phyloP scores from a whole-genome alignment of 331 rosid genomes.

The Quercus phellos region DNA sequence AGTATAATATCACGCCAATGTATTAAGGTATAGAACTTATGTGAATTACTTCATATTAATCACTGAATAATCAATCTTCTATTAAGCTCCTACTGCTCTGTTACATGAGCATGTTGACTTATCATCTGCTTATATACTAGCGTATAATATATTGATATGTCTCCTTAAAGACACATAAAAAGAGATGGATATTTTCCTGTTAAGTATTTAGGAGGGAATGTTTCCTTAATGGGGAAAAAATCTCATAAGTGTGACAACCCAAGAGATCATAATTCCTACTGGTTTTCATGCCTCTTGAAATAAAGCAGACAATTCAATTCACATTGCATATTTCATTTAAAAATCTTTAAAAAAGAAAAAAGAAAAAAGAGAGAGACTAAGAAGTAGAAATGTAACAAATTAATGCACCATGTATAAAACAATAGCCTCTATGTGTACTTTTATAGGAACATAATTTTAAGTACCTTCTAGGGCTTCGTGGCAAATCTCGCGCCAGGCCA shows the following conservation, averaged over 20 bases:
- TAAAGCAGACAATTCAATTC: not conserved
- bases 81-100: too few relatives aligned
- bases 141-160: too few relatives aligned
- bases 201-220: too few relatives aligned
- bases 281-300: not conserved
- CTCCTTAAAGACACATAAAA: too few relatives aligned
- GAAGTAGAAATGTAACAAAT: not conserved
- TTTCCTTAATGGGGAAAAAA: not conserved
- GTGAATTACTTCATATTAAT: too few relatives aligned
- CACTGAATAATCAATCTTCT: too few relatives aligned
- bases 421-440: not conserved
- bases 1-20: too few relatives aligned
- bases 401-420: not conserved
- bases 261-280: not conserved
- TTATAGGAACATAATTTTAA: not conserved
- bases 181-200: too few relatives aligned
- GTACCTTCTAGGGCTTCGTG: conserved; percentile 84
- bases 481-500: conserved; percentile 75
- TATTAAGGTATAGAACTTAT: too few relatives aligned
- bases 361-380: not conserved
- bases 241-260: not conserved
- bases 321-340: not conserved
- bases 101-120: too few relatives aligned
- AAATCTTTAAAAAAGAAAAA: not conserved
- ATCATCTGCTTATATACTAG: too few relatives aligned